A percentile compares a stretch with the other conserved stretches of the same genome.
phyloP scores from a whole-genome alignment of 1,139 yeast genomes.

The Candida labiduridarum region DNA sequence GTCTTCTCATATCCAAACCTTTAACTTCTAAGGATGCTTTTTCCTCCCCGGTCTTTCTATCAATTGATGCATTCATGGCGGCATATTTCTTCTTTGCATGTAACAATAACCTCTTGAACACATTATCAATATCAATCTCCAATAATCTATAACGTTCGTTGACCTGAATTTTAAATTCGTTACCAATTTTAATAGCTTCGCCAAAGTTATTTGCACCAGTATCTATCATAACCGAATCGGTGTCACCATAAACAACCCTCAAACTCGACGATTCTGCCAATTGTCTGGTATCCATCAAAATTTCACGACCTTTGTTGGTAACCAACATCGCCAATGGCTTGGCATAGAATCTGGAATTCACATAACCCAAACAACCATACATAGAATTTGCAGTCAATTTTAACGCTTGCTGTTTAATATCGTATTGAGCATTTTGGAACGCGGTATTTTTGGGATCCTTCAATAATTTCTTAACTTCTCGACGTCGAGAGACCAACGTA shows the following conservation, averaged over 20 bases:
- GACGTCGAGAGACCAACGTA: slow-evolving; percentile 85
- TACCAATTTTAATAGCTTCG: slow-evolving; percentile 84
- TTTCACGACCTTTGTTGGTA: slow-evolving; percentile 94
- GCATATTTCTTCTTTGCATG: slow-evolving; percentile 99
- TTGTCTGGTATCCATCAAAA: slow-evolving; percentile 89
- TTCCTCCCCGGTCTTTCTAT: slow-evolving; percentile 54
- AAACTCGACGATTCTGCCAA: slow-evolving; percentile 84
- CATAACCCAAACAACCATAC: slow-evolving; percentile 98
- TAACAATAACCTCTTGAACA: slow-evolving; percentile 78
- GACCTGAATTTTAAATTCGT: slow-evolving; percentile 79
- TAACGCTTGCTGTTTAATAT: slow-evolving; percentile 93
- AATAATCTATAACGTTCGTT: slow-evolving; percentile 84
- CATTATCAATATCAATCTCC: slow-evolving; percentile 95
- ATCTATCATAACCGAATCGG: slow-evolving; percentile 98
- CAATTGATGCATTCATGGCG: slow-evolving; percentile 66
- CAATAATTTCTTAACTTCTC: slow-evolving; percentile 86
- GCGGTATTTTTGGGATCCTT: slow-evolving; percentile 70
- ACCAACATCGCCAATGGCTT: slow-evolving; percentile 95
- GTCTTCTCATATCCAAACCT: slow-evolving; percentile 95
- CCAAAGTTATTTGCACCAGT: slow-evolving; percentile 71
- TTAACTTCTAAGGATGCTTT: slow-evolving; percentile 74
- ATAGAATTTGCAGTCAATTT: slow-evolving; percentile 97
- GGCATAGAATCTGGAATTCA: slow-evolving; percentile 91
- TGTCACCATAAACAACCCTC: slow-evolving; percentile 95
- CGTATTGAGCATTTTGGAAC: slow-evolving; percentile 76